Evolutionary conservation across 495 filamentous ascomycete genomes (phyloP).

Genomic region (Aspergillus incahuasiensis): DNA sequence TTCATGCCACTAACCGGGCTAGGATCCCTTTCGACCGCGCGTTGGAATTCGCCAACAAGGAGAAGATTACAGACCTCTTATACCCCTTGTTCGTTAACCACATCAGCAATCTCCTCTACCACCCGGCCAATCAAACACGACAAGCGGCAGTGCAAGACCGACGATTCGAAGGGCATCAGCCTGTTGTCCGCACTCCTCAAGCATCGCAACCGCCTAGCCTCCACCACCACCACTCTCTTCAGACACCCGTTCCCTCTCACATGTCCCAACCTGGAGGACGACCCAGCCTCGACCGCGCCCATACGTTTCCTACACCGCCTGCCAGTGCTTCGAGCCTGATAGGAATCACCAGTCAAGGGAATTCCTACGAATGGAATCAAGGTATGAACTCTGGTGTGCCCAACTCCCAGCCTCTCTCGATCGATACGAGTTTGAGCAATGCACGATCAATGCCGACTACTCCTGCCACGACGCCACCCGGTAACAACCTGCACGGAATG

Average conservation of each 20-base stretch:
- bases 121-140: conserved; percentile 79
- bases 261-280: conserved; percentile 66
- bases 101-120: conserved; percentile 90
- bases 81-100: conserved; percentile 98
- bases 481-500: conserved; percentile 68
- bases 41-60: conserved; percentile 97
- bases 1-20: conserved; percentile 15
- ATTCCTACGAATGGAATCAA: conserved; percentile 71
- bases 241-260: conserved; percentile 56
- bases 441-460: conserved; percentile 89
- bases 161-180: conserved; percentile 46
- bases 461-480: conserved; percentile 89
- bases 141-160: conserved; percentile 82
- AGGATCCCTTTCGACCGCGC: conserved; percentile 98
- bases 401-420: conserved; percentile 68
- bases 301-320: conserved; percentile 92
- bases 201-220: conserved; percentile 68
- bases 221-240: conserved; percentile 77
- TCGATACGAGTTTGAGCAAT: conserved; percentile 78
- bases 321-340: conserved; percentile 89
- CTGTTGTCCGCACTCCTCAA: conserved; percentile 39
- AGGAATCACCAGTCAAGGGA: conserved; percentile 69
- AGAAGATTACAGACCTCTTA: conserved; percentile 93
- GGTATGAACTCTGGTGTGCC: conserved; percentile 60
- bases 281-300: conserved; percentile 71